Evolutionary conservation across 2,329 filamentous ascomycete genomes (phyloP).

Genomic region (Geoglossum cookeanum): DNA sequence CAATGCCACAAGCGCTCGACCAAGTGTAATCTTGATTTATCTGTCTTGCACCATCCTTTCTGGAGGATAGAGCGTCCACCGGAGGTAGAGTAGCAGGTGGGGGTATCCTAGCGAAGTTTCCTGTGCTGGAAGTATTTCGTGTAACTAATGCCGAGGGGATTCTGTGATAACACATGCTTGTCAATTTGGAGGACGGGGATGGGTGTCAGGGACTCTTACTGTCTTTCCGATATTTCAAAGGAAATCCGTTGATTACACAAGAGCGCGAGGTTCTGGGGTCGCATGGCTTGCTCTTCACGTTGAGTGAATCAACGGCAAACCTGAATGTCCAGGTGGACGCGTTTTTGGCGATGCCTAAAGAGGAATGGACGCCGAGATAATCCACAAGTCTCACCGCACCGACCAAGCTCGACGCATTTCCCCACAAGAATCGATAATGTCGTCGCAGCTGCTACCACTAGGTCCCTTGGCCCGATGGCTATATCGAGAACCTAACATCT

Average conservation of each 20-base stretch:
- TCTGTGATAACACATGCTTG: background rate
- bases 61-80: background rate
- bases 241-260: background rate
- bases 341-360: background rate
- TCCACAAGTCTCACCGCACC: too few species aligned
- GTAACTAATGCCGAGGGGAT: background rate
- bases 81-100: background rate
- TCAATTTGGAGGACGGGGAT: background rate
- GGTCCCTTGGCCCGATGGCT: constrained; percentile 26
- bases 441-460: constrained; percentile 54
- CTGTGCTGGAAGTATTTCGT: background rate
- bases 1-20: background rate
- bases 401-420: too few species aligned
- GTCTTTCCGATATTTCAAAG: background rate
- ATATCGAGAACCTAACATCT: background rate
- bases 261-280: background rate
- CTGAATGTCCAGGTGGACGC: background rate
- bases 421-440: constrained; percentile 27
- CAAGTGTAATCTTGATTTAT: background rate
- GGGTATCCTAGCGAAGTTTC: background rate
- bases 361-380: background rate
- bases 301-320: background rate
- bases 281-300: background rate
- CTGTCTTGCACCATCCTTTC: background rate
- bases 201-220: background rate